Evolutionary conservation across 345 rosid genomes (phyloP), one percentile per base, ranked within the genome.

Genomic region (Streptanthus diversifolius): DNA sequence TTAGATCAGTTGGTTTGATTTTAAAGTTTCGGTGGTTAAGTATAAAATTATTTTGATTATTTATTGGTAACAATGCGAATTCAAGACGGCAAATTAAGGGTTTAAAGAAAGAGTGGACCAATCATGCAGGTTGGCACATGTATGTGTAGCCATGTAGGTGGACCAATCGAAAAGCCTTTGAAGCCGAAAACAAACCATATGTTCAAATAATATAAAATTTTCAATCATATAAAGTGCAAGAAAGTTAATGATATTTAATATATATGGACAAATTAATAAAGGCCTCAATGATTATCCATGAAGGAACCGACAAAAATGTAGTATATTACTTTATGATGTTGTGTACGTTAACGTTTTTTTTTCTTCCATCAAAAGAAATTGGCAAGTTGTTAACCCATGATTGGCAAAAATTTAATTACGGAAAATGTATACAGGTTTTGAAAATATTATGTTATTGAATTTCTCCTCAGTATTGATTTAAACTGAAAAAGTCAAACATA

Each of bases 81-180:
- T 63, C 22, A 43, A 76, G 44, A 63, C 39, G 71, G 76, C 56
- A 11, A 58, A 72, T 51, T 27, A 55, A 61, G 53, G 74, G 63
- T 8, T 22, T 66, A 55, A 45, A 69, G 60, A 76, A 55, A 68
- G 55, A 59, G 74, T 76, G 57, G 30, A 66, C 52, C 75, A 63
- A 70, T 70, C 62, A 77, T 77, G 71, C 47, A 77, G 35, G 55
- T 55, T 65, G 47, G 30, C 80, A 77, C 80, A 76, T 76, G 80
- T 33, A 45, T 55, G 48, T 70, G 80, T 69, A 52, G 52, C 8
- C 79, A 63, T 69, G 68, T 70, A 56, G 80, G 76, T 77, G 68
- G 76, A 77, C 80, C 80, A 70, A 70, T 70, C 15, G 66, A 27
- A 55, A 76, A 63, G 76, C 59, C 75, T 70, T 58, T 57, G 54